Conservation (phyloP, 306 rosid species). For the Gleditsia sinensis region DNA sequence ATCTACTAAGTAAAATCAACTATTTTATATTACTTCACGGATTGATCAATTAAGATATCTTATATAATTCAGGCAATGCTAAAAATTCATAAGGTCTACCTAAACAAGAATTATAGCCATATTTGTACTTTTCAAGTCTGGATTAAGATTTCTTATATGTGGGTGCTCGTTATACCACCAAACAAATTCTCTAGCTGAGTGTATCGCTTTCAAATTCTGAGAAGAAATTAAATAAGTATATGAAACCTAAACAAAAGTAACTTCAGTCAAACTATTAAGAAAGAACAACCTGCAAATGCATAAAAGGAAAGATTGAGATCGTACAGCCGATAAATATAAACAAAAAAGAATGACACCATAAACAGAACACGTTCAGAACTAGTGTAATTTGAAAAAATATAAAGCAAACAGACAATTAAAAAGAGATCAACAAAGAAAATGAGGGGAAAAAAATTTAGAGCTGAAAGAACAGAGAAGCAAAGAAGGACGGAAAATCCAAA, state of each 20-base stretch:
- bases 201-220: slow-evolving; percentile 72
- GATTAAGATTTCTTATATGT: slow-evolving; percentile 72
- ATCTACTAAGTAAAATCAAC: too few species aligned
- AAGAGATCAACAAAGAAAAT: too few species aligned
- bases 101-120: slow-evolving; percentile 93
- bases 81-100: slow-evolving; percentile 48
- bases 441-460: not conserved
- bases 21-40: too few species aligned
- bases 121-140: slow-evolving; percentile 69
- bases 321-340: not conserved
- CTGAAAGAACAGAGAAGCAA: not conserved
- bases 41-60: too few species aligned
- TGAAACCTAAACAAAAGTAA: not conserved
- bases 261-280: too few species aligned
- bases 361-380: slow-evolving; percentile 26
- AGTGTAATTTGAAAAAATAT: too few species aligned
- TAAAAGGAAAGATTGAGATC: slow-evolving; percentile 27
- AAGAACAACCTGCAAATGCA: slow-evolving; percentile 76
- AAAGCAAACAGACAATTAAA: too few species aligned
- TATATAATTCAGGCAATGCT: not conserved
- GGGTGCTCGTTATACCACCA: slow-evolving; percentile 99
- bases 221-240: slow-evolving; percentile 16
- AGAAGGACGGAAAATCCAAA: slow-evolving; percentile 23
- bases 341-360: slow-evolving; percentile 21
- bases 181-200: slow-evolving; percentile 94